Evolutionary conservation across 192 early-diverging fungal genomes (phyloP).

Genomic region (Funneliformis mosseae): DNA sequence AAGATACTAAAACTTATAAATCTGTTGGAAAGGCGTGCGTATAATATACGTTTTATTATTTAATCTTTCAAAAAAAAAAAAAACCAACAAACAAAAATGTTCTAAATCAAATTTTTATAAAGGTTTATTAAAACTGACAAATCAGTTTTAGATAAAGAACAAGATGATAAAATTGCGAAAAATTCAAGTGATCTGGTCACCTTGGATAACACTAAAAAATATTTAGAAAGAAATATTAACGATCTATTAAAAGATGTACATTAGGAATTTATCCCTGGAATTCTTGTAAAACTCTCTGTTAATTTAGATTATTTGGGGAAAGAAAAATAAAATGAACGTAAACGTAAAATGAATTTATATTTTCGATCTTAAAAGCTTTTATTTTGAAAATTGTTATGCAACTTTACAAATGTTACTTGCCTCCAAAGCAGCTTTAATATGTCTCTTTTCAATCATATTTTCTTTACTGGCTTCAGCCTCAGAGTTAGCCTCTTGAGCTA

Average conservation of each 20-base stretch:
- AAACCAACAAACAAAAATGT: not conserved
- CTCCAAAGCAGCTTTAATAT: not conserved
- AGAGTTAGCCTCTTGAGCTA: not conserved
- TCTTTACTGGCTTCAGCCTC: not conserved
- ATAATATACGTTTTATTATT: not conserved
- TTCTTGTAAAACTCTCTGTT: constrained; percentile 5
- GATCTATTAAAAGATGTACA: constrained; percentile 51
- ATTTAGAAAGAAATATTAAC: constrained; percentile 62
- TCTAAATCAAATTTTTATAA: constrained; percentile 9
- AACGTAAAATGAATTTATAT: too few relatives aligned
- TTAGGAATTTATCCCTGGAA: not conserved
- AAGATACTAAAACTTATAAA: constrained; percentile 64
- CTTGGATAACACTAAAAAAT: constrained; percentile 56
- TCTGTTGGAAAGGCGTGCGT: constrained; percentile 75
- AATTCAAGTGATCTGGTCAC: constrained; percentile 52
- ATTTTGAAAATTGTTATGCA: not conserved
- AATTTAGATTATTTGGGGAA: too few relatives aligned
- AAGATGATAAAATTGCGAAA: constrained; percentile 44
- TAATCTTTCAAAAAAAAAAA: not conserved
- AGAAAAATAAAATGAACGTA: too few relatives aligned
- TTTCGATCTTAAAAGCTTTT: too few relatives aligned
- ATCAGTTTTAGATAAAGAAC: constrained; percentile 42
- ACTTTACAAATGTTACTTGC: not conserved
- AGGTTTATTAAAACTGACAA: constrained; percentile 64
- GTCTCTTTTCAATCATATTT: not conserved